Evolutionary conservation across 2,329 filamentous ascomycete genomes (phyloP).

Genomic region (Chrysoporthe cubensis): DNA sequence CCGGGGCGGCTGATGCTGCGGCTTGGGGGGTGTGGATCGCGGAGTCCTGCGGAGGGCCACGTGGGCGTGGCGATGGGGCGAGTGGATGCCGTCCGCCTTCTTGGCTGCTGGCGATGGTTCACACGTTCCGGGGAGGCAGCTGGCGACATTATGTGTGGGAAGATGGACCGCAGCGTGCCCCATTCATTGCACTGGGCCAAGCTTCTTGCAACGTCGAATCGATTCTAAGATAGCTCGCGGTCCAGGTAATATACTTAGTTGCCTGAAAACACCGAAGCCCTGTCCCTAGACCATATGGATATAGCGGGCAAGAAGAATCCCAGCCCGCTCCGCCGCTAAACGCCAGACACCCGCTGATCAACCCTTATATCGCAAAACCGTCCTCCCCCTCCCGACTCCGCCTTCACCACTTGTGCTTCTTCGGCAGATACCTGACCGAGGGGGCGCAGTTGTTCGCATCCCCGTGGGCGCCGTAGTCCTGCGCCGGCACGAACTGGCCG

Average conservation of each 20-base stretch:
- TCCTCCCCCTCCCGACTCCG: neutral
- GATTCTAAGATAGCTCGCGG: neutral
- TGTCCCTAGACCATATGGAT: neutral
- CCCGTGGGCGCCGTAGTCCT: conserved; percentile 41
- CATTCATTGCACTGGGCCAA: neutral
- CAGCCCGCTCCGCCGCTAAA: neutral
- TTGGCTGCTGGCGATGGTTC: neutral
- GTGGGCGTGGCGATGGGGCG: conserved; percentile 1
- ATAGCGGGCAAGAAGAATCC: neutral
- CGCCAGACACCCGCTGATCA: neutral
- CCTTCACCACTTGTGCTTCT: conserved; percentile 35
- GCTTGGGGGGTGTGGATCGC: neutral
- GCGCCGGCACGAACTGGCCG: conserved; percentile 51
- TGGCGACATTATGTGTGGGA: neutral
- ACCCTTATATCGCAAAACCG: neutral
- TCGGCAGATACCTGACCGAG: conserved; percentile 46
- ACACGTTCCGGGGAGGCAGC: neutral
- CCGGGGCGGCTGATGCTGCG: neutral
- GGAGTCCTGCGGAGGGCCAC: neutral
- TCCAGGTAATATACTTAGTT: neutral
- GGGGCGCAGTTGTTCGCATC: conserved; percentile 45
- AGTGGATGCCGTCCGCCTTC: neutral
- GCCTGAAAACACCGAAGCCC: neutral
- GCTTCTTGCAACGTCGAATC: neutral
- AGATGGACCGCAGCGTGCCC: too few species aligned